These are phyloP conservation scores for Kodamaea kaohsiungensis DNA, from an alignment of 805 yeast species.

Conservation along the genomic window DNA sequence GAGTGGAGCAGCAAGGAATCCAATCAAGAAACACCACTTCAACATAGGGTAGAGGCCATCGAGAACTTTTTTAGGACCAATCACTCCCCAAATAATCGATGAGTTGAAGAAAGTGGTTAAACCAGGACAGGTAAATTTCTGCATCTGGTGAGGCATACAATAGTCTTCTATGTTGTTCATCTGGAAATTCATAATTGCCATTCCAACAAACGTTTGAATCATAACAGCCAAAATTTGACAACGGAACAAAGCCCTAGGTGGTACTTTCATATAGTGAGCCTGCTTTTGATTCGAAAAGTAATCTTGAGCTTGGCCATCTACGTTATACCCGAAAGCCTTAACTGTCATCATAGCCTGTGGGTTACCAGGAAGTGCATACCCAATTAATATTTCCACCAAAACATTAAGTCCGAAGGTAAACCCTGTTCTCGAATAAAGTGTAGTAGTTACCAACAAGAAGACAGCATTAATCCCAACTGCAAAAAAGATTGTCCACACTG, in stretches of 20 bases:
- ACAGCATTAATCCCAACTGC: constrained; percentile 32
- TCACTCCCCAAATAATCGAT: constrained; percentile 64
- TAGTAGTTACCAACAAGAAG: constrained; percentile 31
- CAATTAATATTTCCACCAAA: constrained; percentile 37
- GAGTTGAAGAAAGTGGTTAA: constrained; percentile 49
- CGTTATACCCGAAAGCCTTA: constrained; percentile 59
- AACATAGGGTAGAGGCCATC: constrained; percentile 33
- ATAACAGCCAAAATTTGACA: constrained; percentile 25
- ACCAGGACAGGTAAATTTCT: constrained; percentile 33
- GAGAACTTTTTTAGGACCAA: constrained; percentile 37
- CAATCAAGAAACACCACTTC: constrained; percentile 37
- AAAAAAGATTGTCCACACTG: constrained; percentile 39
- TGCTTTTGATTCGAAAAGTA: constrained; percentile 58
- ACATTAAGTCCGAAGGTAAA: constrained; percentile 35
- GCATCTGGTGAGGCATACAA: constrained; percentile 21
- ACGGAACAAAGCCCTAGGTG: constrained; percentile 60
- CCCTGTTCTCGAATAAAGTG: constrained; percentile 32
- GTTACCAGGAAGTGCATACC: constrained; percentile 40
- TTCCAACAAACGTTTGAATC: constrained; percentile 21
- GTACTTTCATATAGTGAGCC: constrained; percentile 65
- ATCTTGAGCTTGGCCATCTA: constrained; percentile 57
- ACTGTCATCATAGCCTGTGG: constrained; percentile 45
- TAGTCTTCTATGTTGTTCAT: constrained; percentile 18
- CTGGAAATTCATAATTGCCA: constrained; percentile 25
- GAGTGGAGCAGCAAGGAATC: constrained; percentile 27